Evolutionary conservation across 129 eudicot species (phyloP), one percentile per base, ranked within the genome.

Genomic region (Flaveria robusta): DNA sequence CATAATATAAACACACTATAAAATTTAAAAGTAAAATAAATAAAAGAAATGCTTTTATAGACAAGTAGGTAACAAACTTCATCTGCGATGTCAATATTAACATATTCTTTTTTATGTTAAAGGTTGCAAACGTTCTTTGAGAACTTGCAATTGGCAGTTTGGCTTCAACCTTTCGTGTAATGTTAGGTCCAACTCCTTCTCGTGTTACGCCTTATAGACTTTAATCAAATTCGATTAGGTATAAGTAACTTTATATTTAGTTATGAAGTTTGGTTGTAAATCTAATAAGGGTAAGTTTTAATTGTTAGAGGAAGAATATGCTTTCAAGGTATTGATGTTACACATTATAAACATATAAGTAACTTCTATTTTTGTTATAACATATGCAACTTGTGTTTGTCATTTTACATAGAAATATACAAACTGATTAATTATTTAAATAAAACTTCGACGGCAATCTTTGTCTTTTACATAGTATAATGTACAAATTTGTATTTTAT

Each of bases 371-470:
- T 43, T 43, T 43, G 49, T 43, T 34, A 43, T 62, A n/a, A 63
- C 69, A 59, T 55, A 79, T 45, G 60, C 83, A 66, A 50, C 62
- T 64, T 52, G 74, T 66, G 79, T 39, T 72, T 41, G 31, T 27
- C 74, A 27, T 65, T 37, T 63, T 72, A 79, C 18, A 39, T 2
- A 24, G 9, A 39, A 37, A 37, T 79, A 42, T 31, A 55, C 41
- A 19, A 55, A 27, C 31, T n/a, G 9, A 54, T 27, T 63, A 49
- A 70, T 14, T 67, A 24, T 79, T 52, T 18, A 16, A 49, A 37
- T 71, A 34, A 70, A 58, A 3, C 12, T 78, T 20, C 46, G 37
- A 15, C 16, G 39, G 42, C 31, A 2, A 59, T 27, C 5, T 16
- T 51, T 26, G 45, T 31, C 22, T 27, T 67, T 67, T 14, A 24